phyloP scores from a whole-genome alignment of 768 basidiomycete genomes.

The Trametes elegans region DNA sequence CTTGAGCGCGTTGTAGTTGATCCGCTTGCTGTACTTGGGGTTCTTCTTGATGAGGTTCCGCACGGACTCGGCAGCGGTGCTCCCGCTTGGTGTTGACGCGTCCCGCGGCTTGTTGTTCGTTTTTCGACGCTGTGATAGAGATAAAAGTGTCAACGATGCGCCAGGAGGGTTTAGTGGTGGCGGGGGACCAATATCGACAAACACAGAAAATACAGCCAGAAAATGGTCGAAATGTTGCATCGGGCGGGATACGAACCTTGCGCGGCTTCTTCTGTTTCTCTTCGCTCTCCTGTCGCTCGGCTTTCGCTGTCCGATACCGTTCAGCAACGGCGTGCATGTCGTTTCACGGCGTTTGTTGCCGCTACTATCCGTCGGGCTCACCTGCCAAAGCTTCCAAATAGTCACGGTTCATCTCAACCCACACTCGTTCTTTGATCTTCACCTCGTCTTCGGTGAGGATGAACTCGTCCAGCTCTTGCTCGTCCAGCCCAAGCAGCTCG shows the following conservation, averaged over 20 bases:
- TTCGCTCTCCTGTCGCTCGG: slow-evolving; percentile 44
- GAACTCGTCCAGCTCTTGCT: slow-evolving; percentile 84
- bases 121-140: slow-evolving; percentile 64
- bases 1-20: slow-evolving; percentile 90
- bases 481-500: slow-evolving; percentile 78
- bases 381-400: slow-evolving; percentile 88
- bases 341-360: neutral
- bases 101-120: slow-evolving; percentile 65
- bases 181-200: neutral
- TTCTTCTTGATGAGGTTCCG: slow-evolving; percentile 81
- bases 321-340: slow-evolving; percentile 38
- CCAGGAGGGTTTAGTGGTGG: neutral
- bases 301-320: slow-evolving; percentile 60
- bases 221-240: slow-evolving; percentile 32
- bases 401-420: slow-evolving; percentile 92
- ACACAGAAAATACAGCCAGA: slow-evolving; percentile 13
- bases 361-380: slow-evolving; percentile 34
- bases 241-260: slow-evolving; percentile 67
- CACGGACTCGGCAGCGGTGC: slow-evolving; percentile 75
- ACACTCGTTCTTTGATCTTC: slow-evolving; percentile 83
- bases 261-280: slow-evolving; percentile 52
- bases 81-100: slow-evolving; percentile 64
- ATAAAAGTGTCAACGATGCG: neutral
- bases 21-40: slow-evolving; percentile 84
- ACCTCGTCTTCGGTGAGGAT: slow-evolving; percentile 79